Conservation (phyloP, 2,329 filamentous ascomycete species). For the Apiospora phragmitis region DNA sequence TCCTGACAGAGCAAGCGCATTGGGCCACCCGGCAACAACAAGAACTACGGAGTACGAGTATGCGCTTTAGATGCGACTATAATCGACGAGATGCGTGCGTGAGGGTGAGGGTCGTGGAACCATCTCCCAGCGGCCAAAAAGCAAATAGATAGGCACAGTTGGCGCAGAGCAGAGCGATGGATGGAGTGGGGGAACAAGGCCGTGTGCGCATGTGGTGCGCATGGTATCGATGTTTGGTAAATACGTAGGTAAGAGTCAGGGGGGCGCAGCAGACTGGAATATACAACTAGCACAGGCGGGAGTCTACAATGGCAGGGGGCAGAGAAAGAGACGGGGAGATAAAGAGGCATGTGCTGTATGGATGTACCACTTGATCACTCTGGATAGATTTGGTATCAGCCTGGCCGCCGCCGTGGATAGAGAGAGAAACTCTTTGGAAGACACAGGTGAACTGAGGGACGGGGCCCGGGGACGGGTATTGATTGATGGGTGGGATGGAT, state of each 20-base stretch:
- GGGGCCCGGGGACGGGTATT: not conserved
- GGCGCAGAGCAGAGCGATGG: not conserved
- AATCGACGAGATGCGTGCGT: not conserved
- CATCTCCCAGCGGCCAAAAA: not conserved
- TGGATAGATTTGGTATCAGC: not conserved
- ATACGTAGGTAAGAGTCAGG: not conserved
- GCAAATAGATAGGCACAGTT: not conserved
- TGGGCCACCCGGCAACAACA: not conserved
- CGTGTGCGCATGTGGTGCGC: not conserved
- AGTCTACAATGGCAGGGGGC: not conserved
- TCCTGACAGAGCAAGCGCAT: not conserved
- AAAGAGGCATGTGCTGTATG: not conserved
- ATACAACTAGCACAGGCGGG: constrained; percentile 6
- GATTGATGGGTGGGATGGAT: not conserved
- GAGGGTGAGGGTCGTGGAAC: not conserved
- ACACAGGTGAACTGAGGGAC: constrained; percentile 5
- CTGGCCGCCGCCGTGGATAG: not conserved
- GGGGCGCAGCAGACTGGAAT: constrained; percentile 7
- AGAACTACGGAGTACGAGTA: not conserved
- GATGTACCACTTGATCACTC: not conserved
- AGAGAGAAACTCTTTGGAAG: not conserved
- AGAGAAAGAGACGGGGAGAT: not conserved
- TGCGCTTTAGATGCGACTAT: not conserved
- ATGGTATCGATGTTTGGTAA: not conserved
- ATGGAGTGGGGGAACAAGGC: not conserved